Base-by-base conservation (phyloP, 345 rosid species). In the Gossypium australe region DNA sequence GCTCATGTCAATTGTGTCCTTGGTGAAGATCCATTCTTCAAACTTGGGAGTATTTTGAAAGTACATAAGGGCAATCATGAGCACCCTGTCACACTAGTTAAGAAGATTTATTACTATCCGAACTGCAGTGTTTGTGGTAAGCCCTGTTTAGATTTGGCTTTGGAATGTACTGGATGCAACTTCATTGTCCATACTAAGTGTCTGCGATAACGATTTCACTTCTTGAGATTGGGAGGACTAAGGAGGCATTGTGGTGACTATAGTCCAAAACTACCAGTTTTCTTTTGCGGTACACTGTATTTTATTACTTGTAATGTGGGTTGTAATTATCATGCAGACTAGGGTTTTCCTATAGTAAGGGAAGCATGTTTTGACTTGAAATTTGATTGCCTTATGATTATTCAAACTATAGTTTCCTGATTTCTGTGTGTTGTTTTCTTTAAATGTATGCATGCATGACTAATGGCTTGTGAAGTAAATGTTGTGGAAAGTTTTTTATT, bases 51-150 rank as follows among this genome's bases (percentile, higher is more conserved):
- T n/a, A 17, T n/a, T 0, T 0, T 53, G 0, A 0, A 64, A n/a
- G 10, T 4, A n/a, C 11, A 0, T 6, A 0, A 16, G 3, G 1
- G 7, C 3, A 4, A 0, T 7, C 58, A 53, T n/a, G 11, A 17
- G 10, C 58, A 53, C 11, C 25, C 68, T 9, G 2, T 64, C 68
- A 41, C 27, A 9, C 0, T 38, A 17, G 68, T 41, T 2, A 17
- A 41, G 14, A 64, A 64, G 3, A 64, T 17, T 0, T 41, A 64
- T 64, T 17, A 64, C 49, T 41, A 64, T 14, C 25, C 49, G 17
- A 0, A 64, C 0, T 64, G 68, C 14, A 0, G 1, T 17, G 0
- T 0, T 0, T 64, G 68, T 34, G 9, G 25, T 10, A 0, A 41
- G 8, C 49, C 8, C 2, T 64, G 68, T 64, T 6, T 17, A 9